Base-by-base conservation (phyloP, 2,329 filamentous ascomycete species). In the Exserohilum turcica region DNA sequence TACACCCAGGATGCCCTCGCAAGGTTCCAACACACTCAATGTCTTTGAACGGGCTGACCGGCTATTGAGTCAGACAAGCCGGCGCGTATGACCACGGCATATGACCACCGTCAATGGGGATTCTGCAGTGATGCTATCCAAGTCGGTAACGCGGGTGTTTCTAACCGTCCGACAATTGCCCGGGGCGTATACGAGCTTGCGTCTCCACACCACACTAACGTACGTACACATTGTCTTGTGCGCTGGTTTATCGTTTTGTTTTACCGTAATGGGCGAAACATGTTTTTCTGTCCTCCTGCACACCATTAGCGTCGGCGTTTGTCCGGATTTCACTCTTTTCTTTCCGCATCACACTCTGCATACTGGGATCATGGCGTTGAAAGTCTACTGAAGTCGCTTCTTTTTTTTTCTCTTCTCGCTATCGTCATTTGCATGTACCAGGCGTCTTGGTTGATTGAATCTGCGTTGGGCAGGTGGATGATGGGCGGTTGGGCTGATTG, bases 21-120 rank as follows among this genome's bases (percentile, higher is more conserved):
- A 63, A 10, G 56, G 58, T 5, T 64, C 65, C 9, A 66, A 61
- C 32, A 67, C 64, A 2, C 67, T 71, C 37, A 71, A 72, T 24
- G 68, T 74, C 19, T 74, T 73, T 39, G 72, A 74, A 54, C 64
- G 71, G 33, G 71, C 70, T 18, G 72, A 74, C 48, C 60, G 70
- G 15, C 54, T 73, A 29, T 57, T 73, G 15, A 70, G 61, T 31
- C 61, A 69, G 35, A 70, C 70, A 2, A 66, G 63, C 31, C 61
- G 70, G 28, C 64, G 68, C 31, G 64, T 71, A 43, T 70, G 51
- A 65, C 28, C 3, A 13, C 3, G n/a, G 68, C 31, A 63, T 71
- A 43, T 70, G 51, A 65, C 28, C 3, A 13, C 3, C 21, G 5
- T 31, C 15, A 27, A 43, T 27, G 4, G 29, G 13, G 2, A 5